Percentiles rank a stretch among this genome's conserved stretches.
Evolutionary conservation across 257 asterid genomes (phyloP).

Genomic region (Solanum ahanhuiri): DNA sequence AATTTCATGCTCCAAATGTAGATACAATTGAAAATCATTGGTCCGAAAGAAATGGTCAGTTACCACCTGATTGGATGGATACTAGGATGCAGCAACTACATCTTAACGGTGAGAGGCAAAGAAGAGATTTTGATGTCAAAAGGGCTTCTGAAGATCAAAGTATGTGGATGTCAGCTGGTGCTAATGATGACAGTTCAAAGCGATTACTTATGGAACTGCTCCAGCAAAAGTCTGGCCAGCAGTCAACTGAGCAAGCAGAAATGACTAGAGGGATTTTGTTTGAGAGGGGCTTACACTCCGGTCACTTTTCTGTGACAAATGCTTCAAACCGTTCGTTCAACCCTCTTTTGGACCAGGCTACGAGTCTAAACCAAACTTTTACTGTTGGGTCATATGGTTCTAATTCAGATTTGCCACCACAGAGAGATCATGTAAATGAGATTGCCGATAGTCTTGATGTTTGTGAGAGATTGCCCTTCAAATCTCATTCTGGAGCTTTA

Average conservation of each 20-base stretch:
- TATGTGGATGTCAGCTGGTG: conserved; percentile 90
- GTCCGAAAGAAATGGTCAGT: conserved; percentile 59
- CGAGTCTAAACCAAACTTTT: conserved; percentile 31
- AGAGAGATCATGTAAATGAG: conserved; percentile 33
- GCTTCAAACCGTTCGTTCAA: conserved; percentile 30
- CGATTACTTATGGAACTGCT: conserved; percentile 88
- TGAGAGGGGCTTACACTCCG: conserved; percentile 45
- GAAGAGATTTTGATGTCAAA: conserved; percentile 53
- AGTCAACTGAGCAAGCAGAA: conserved; percentile 41
- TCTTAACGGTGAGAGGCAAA: conserved; percentile 59
- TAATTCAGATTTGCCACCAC: conserved; percentile 43
- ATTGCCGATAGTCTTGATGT: conserved; percentile 18
- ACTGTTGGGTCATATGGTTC: conserved; percentile 50
- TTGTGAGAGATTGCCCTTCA: conserved; percentile 41
- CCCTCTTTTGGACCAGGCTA: conserved; percentile 43
- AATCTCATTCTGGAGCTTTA: conserved; percentile 41
- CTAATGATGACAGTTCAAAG: conserved; percentile 85
- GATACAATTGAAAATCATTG: conserved; percentile 54
- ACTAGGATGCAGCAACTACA: conserved; percentile 65
- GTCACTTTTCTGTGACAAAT: conserved; percentile 39
- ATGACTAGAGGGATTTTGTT: conserved; percentile 32
- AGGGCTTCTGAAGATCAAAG: conserved; percentile 63
- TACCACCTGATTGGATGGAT: conserved; percentile 64
- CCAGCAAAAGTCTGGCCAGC: conserved; percentile 64
- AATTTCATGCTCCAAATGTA: conserved; percentile 33